Conservation (phyloP, 495 filamentous ascomycete genomes). For the Hapsidospora chrysogenum region DNA sequence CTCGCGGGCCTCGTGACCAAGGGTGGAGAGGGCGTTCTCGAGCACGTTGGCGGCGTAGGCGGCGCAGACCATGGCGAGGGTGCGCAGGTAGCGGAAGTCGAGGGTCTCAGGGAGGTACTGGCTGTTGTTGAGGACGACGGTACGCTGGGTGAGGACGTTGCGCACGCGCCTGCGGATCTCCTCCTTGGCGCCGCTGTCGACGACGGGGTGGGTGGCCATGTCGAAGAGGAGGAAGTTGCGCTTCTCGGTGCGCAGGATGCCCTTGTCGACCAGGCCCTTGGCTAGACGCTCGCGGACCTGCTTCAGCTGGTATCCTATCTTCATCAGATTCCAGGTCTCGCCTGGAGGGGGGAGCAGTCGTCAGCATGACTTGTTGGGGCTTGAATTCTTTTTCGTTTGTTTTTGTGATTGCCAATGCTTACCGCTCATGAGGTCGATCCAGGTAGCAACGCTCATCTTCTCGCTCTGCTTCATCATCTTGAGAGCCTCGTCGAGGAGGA, state of each 20-base stretch:
- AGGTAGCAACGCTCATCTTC: constrained; percentile 97
- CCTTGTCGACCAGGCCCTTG: constrained; percentile 98
- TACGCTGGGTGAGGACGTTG: constrained; percentile 82
- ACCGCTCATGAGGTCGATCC: constrained; percentile 99
- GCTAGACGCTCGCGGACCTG: constrained; percentile 94
- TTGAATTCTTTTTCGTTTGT: no score
- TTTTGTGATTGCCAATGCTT: no score
- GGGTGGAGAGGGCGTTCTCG: constrained; percentile 85
- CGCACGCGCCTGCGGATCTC: constrained; percentile 86
- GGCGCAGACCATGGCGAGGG: constrained; percentile 90
- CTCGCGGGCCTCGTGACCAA: constrained; percentile 88
- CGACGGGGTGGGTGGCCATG: constrained; percentile 98
- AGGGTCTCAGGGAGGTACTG: constrained; percentile 85
- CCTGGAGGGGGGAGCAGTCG: constrained; percentile 31
- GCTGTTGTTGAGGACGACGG: constrained; percentile 68
- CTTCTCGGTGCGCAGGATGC: constrained; percentile 95
- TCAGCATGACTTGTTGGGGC: no score
- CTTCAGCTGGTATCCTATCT: constrained; percentile 98
- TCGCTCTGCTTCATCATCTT: constrained; percentile 99
- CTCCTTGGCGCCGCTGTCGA: constrained; percentile 91
- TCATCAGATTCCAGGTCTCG: constrained; percentile 99
- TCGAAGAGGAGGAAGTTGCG: constrained; percentile 98
- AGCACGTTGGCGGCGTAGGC: constrained; percentile 96
- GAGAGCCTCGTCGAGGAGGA: constrained; percentile 90
- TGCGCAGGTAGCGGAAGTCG: constrained; percentile 83